Base-by-base conservation (phyloP, 768 basidiomycete genomes). In the Russula dissimulans region DNA sequence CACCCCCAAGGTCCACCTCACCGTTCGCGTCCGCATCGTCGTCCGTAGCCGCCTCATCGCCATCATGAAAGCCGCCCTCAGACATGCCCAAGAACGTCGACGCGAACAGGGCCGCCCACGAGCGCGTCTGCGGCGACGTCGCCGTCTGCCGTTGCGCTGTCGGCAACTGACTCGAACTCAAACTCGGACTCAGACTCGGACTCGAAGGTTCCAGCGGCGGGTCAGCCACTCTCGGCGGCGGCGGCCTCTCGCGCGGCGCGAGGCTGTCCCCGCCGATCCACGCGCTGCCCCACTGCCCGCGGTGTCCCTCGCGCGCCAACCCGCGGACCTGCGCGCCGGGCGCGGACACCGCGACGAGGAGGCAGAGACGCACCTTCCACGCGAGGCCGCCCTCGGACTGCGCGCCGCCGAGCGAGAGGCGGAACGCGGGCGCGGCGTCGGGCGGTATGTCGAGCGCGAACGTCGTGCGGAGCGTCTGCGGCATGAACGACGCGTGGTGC, bases 361-460 rank as follows among this genome's bases (percentile, higher is more conserved):
- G 79, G 52, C 87, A 87, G 55, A 98, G 66, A 46, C 89, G 78
- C 15, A 98, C 86, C 68, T 86, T 89, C 95, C 95, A 98, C 67
- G 89, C 84, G 9, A 97, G 74, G 0, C 95, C 95, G 9, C 95
- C 94, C 0, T 66, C 67, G 5, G 67, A 57, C 8, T 65, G 66
- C 18, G 61, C 66, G 18, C 69, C 67, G 38, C 81, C 80, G 5
- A 87, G 76, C 52, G 77, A 74, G 1, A 94, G 76, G 54, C 84
- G 78, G 72, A 97, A 97, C 0, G 86, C 87, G 0, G 95, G 93
- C 54, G 90, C 88, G 0, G 87, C 91, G 59, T 97, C 95, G 1
- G 87, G 83, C 0, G 95, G 95, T 59, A 99, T 95, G 69, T 95
- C 93, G 3, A 99, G 81, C 14, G 87, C 77, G 73, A 98, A 97